Conservation (phyloP, 2,329 filamentous ascomycete species). For the Orbilia javanica region DNA sequence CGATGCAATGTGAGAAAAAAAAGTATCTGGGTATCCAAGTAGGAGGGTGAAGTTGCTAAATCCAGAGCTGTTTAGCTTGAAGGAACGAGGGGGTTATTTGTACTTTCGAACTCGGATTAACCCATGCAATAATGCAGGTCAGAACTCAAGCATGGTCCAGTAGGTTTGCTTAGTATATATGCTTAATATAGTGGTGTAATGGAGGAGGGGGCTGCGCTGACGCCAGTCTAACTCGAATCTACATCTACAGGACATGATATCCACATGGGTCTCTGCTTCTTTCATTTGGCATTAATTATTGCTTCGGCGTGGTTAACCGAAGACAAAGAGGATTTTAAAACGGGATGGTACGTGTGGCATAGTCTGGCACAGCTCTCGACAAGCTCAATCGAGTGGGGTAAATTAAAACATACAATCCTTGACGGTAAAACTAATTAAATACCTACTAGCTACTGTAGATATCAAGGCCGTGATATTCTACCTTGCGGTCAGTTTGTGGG, state of each 20-base stretch:
- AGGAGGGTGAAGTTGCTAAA: conserved; percentile 40
- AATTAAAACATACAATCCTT: no score
- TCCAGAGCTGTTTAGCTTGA: conserved; percentile 15
- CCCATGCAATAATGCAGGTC: not conserved
- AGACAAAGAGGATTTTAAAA: no score
- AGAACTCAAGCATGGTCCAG: no score
- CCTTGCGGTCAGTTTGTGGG: not conserved
- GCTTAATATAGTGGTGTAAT: not conserved
- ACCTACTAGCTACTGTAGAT: no score
- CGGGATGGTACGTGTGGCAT: no score
- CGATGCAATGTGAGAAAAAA: not conserved
- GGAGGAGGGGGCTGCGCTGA: conserved; percentile 34
- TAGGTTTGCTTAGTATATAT: no score
- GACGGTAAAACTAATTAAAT: no score
- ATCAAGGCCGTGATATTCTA: not conserved
- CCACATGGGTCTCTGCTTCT: not conserved
- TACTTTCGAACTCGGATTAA: conserved; percentile 12
- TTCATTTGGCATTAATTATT: not conserved
- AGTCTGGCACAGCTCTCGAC: not conserved
- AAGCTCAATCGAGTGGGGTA: not conserved
- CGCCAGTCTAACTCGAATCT: conserved; percentile 32
- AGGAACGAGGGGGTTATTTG: conserved; percentile 41
- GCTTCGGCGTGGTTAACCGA: not conserved
- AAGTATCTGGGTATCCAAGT: not conserved
- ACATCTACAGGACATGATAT: no score